Base-by-base conservation (phyloP, 306 rosid genomes). In the Mimosa pudica region DNA sequence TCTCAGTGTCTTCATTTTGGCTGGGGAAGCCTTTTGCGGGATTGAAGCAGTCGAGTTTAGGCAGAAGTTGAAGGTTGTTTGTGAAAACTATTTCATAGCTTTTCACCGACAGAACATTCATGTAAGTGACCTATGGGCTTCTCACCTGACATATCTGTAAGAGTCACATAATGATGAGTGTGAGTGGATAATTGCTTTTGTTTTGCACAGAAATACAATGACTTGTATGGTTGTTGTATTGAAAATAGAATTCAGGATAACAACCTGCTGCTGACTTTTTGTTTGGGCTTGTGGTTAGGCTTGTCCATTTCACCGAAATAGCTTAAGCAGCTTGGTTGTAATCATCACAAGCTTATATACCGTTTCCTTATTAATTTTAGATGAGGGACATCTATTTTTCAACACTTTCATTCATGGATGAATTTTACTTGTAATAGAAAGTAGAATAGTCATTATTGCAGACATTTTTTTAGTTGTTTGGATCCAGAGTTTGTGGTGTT, bases 11-110 rank as follows among this genome's bases (percentile, higher is more conserved):
- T 93, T 96, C 86, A 90, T 93, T 81, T 87, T 96, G 92, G 90
- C 94, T 70, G 99, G 99, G 77, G 99, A 96, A 88, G 94, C 98
- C 82, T 93, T 96, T 85, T 93, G 98, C 57, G 99, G 99, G 81
- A 84, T 87, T 83, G 98, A 96, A 86, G 99, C 97, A n/a, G 90
- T 77, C 88, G 99, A 96, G 61, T 93, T 96, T 68, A 88, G 99
- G 90, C 98, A 93, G 84, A 96, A 96, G 88, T 80, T 93, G 79
- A 96, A 96, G 92, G 87, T 65, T 51, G 97, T 93, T 66, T 96
- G 99, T 87, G 99, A 96, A 89, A 93, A 86, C 84, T 96, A 96
- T 90, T 96, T 88, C 87, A 83, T 67, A 63, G 89, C 96, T 73
- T 93, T 93, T 84, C 99, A 96, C 84, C 97, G 97, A 79, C 99